These are phyloP conservation scores for Globisporangium splendens DNA, from an alignment of 352 stramenopile genomes.

Conservation along the genomic window DNA sequence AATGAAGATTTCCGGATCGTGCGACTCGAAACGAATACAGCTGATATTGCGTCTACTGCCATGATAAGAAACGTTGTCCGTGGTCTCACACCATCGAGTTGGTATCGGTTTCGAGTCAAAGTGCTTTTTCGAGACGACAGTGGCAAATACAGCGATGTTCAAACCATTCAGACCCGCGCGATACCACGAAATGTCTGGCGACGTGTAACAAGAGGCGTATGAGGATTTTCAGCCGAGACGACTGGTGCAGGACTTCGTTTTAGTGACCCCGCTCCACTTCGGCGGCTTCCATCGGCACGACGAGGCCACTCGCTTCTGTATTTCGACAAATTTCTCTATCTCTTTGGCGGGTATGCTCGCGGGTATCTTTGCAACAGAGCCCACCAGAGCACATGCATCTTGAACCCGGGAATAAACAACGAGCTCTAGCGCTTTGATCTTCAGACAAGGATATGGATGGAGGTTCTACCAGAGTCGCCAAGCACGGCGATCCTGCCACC, in stretches of 20 bases:
- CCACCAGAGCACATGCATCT: conserved; percentile 39
- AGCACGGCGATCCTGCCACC: conserved; percentile 16
- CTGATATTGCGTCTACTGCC: conserved; percentile 12
- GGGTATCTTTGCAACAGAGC: conserved; percentile 56
- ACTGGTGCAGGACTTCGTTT: conserved; percentile 29
- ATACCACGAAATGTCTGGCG: conserved; percentile 43
- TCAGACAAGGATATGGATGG: conserved; percentile 44
- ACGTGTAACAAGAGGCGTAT: conserved; percentile 19
- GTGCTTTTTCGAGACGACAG: conserved; percentile 35
- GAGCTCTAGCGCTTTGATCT: conserved; percentile 72
- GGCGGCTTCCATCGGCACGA: conserved; percentile 42
- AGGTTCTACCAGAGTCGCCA: conserved; percentile 19
- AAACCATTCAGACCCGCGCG: conserved; percentile 28
- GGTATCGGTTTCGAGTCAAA: conserved; percentile 61
- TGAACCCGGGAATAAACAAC: conserved; percentile 40
- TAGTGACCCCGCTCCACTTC: conserved; percentile 25
- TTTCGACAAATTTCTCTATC: conserved; percentile 45
- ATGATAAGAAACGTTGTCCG: conserved; percentile 10
- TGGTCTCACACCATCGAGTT: conserved; percentile 20
- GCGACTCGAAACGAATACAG: conserved; percentile 19
- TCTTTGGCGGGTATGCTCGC: conserved; percentile 60
- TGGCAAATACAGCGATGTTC: conserved; percentile 31
- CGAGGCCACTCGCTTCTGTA: conserved; percentile 57
- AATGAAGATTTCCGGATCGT: conserved; percentile 59
- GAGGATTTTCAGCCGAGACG: conserved; percentile 28